phyloP scores from a whole-genome alignment of 2,329 filamentous ascomycete genomes.

The Ophiostoma triangulosporum region DNA sequence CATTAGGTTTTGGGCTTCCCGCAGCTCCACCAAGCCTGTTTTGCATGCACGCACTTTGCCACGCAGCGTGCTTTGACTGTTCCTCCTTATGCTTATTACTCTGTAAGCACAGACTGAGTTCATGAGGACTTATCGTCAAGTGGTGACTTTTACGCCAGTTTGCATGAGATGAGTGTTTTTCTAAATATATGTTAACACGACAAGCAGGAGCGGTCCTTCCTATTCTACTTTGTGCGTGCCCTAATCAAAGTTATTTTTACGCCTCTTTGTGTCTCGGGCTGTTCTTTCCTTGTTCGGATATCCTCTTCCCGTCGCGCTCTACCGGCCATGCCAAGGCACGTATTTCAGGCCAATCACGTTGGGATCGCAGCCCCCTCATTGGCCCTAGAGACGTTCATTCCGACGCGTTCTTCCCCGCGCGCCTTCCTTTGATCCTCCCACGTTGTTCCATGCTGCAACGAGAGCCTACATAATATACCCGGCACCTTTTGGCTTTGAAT shows the following conservation, averaged over 20 bases:
- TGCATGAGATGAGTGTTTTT: too few relatives aligned
- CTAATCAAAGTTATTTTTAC: neutral
- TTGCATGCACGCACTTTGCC: neutral
- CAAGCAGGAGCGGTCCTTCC: neutral
- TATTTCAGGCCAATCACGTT: conserved; percentile 12
- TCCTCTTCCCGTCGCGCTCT: neutral
- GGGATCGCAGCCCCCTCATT: conserved; percentile 9
- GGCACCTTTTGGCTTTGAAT: neutral
- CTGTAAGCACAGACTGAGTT: too few relatives aligned
- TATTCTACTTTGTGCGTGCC: neutral
- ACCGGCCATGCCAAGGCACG: neutral
- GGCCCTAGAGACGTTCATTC: conserved; percentile 4
- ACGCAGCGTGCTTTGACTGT: neutral
- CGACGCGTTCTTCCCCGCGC: neutral
- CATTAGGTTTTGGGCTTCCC: neutral
- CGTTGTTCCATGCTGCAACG: conserved; percentile 23
- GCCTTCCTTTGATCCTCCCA: conserved; percentile 20
- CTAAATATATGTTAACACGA: neutral
- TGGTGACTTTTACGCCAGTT: too few relatives aligned
- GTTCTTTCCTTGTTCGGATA: neutral
- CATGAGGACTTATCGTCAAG: too few relatives aligned
- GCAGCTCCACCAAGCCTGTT: neutral
- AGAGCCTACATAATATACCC: conserved; percentile 15
- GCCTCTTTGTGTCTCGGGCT: neutral
- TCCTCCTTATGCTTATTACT: too few relatives aligned